A percentile compares a stretch with the other conserved stretches of the same genome.
These are phyloP conservation scores for Hura crepitans DNA, from an alignment of 441 rosid species.

Conservation along the genomic window DNA sequence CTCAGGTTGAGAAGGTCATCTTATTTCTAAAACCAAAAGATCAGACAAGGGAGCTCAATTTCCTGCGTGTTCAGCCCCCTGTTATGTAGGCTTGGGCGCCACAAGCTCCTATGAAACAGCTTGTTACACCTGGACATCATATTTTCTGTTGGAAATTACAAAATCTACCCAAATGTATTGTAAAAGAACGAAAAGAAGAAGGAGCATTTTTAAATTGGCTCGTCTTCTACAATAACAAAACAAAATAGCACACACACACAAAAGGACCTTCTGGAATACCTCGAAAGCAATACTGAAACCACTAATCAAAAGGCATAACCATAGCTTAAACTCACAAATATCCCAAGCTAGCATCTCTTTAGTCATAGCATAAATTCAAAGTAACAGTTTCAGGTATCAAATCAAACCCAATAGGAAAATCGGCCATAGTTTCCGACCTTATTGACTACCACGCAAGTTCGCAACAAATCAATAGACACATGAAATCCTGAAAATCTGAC, in stretches of 20 bases:
- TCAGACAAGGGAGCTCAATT: constrained; percentile 48
- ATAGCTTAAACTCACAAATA: constrained; percentile 2
- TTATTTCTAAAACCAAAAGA: constrained; percentile 66
- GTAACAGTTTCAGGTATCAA: not conserved
- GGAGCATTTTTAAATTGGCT: not conserved
- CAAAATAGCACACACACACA: not conserved
- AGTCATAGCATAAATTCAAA: not conserved
- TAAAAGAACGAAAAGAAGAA: not conserved
- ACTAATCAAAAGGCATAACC: not conserved
- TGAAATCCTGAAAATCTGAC: not conserved
- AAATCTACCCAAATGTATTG: not conserved
- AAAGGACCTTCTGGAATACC: not conserved
- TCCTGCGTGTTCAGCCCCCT: constrained; percentile 31
- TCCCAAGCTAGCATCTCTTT: not conserved
- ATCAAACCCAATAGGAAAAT: not conserved
- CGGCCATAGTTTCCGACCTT: not conserved
- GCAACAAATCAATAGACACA: not conserved
- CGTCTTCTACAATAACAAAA: not conserved
- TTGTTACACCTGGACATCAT: constrained; percentile 1
- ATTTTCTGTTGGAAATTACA: not conserved
- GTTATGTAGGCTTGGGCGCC: constrained; percentile 35
- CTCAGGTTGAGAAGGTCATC: constrained; percentile 49
- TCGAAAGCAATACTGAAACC: not conserved
- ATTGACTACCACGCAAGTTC: not conserved
- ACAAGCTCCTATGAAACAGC: constrained; percentile 60